A percentile compares a stretch with the other conserved stretches of the same genome.
Conservation (phyloP, 768 basidiomycete species). For the Boletus rubescentipes region DNA sequence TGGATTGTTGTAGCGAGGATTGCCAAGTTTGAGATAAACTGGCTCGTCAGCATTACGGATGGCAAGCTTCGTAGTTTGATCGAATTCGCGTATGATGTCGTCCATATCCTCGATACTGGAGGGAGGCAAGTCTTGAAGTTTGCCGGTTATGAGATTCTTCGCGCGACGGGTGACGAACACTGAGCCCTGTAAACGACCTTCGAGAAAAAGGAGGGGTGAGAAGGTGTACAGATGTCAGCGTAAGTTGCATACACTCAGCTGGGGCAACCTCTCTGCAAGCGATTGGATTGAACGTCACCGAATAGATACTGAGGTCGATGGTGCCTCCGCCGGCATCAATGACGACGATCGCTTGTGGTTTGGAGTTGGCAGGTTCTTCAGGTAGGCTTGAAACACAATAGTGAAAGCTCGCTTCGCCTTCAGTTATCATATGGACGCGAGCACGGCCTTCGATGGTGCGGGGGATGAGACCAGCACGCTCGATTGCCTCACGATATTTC, state of each 20-base stretch:
- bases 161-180: conserved; percentile 47
- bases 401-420: conserved; percentile 26
- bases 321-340: conserved; percentile 45
- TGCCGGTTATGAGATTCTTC: conserved; percentile 11
- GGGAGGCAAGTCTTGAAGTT: conserved; percentile 4
- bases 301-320: conserved; percentile 38
- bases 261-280: conserved; percentile 34
- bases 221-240: neutral
- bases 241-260: conserved; percentile 23
- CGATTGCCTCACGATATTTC: conserved; percentile 21
- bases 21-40: neutral
- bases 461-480: conserved; percentile 24
- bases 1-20: neutral
- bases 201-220: neutral
- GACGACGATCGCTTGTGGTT: conserved; percentile 35
- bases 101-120: conserved; percentile 1
- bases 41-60: neutral
- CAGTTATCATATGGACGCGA: conserved; percentile 22
- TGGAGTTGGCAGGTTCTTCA: conserved; percentile 10
- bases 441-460: conserved; percentile 2
- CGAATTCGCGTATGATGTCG: conserved; percentile 4
- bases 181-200: conserved; percentile 47
- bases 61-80: conserved; percentile 7
- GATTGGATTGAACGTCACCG: conserved; percentile 17
- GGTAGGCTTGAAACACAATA: conserved; percentile 43